Percentiles rank a stretch among this genome's conserved stretches.
These are phyloP conservation scores for Diplodia corticola DNA, from an alignment of 2,329 filamentous ascomycete genomes.

Conservation along the genomic window DNA sequence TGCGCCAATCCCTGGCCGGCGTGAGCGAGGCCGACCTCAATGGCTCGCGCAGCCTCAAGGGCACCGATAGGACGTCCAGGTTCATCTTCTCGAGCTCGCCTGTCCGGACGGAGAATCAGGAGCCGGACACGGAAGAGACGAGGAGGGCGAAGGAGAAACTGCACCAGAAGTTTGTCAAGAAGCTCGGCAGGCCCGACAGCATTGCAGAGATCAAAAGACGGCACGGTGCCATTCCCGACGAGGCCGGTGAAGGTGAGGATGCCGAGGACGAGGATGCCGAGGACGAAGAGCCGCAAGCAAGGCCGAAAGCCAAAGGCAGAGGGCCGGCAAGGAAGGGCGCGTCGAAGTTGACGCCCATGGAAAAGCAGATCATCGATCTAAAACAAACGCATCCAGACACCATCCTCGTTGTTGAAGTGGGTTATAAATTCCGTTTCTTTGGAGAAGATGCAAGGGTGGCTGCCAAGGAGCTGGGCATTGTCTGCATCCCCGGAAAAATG, in stretches of 20 bases:
- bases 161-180: slow-evolving; percentile 84
- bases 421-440: slow-evolving; percentile 97
- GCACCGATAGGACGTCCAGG: slow-evolving; percentile 55
- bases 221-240: slow-evolving; percentile 56
- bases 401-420: slow-evolving; percentile 87
- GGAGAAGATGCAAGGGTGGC: slow-evolving; percentile 90
- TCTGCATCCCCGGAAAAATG: slow-evolving; percentile 94
- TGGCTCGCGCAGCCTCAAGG: slow-evolving; percentile 36
- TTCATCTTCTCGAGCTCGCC: slow-evolving; percentile 59
- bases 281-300: slow-evolving; percentile 52
- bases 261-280: slow-evolving; percentile 56
- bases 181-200: slow-evolving; percentile 83
- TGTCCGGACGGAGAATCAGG: slow-evolving; percentile 36
- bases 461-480: slow-evolving; percentile 87
- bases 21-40: slow-evolving; percentile 31
- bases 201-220: slow-evolving; percentile 66
- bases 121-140: slow-evolving; percentile 52
- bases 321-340: slow-evolving; percentile 67
- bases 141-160: slow-evolving; percentile 67
- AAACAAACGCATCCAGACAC: slow-evolving; percentile 90
- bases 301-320: slow-evolving; percentile 45
- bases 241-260: slow-evolving; percentile 53
- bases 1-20: slow-evolving; percentile 30
- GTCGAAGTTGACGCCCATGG: slow-evolving; percentile 92
- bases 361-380: slow-evolving; percentile 89